phyloP scores from a whole-genome alignment of 2,329 filamentous ascomycete genomes.

The Fusarium liriodendri region DNA sequence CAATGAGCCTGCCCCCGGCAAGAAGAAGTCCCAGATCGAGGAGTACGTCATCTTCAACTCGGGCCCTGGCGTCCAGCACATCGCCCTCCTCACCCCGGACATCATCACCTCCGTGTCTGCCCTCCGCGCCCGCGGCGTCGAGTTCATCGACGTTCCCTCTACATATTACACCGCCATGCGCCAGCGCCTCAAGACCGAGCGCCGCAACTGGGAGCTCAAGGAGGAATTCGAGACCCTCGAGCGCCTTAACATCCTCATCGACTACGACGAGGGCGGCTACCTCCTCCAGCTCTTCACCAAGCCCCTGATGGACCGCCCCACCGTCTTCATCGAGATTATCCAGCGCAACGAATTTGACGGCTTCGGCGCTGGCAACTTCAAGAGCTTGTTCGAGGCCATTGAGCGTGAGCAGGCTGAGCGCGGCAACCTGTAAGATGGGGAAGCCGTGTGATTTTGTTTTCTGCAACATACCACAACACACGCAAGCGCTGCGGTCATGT shows the following conservation, averaged over 20 bases:
- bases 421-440: constrained; percentile 75
- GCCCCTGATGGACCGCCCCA: constrained; percentile 93
- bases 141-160: constrained; percentile 91
- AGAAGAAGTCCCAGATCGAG: constrained; percentile 94
- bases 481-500: background rate
- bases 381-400: constrained; percentile 93
- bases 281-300: constrained; percentile 82
- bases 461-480: background rate
- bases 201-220: constrained; percentile 71
- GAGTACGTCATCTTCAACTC: constrained; percentile 93
- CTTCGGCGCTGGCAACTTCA: constrained; percentile 96
- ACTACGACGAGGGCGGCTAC: constrained; percentile 95
- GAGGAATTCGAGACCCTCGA: constrained; percentile 85
- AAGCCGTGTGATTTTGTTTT: background rate
- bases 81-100: constrained; percentile 84
- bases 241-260: constrained; percentile 87
- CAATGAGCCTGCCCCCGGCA: constrained; percentile 92
- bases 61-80: constrained; percentile 92
- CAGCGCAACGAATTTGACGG: constrained; percentile 91
- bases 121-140: constrained; percentile 86
- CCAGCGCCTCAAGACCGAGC: constrained; percentile 74
- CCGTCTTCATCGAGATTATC: constrained; percentile 96
- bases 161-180: constrained; percentile 88
- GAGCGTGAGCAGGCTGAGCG: constrained; percentile 90
- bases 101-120: constrained; percentile 83